Conservation (phyloP, 2,329 filamentous ascomycete species). For the Apiospora koreana region DNA sequence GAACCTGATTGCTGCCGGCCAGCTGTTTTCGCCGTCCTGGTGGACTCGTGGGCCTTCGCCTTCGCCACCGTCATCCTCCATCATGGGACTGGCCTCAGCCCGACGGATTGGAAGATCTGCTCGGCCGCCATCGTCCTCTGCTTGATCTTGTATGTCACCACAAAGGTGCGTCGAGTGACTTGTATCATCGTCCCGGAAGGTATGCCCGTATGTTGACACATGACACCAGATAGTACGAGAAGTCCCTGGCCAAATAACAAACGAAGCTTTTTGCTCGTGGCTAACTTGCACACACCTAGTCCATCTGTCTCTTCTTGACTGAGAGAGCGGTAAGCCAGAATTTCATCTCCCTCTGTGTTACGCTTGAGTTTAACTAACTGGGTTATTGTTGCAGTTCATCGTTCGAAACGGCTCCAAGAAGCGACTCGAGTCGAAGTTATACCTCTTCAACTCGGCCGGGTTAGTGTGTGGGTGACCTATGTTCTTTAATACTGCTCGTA, state of each 20-base stretch:
- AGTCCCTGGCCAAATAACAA: neutral
- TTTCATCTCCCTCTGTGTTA: conserved; percentile 10
- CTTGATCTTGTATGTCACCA: conserved; percentile 62
- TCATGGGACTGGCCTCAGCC: conserved; percentile 54
- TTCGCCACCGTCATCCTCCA: conserved; percentile 58
- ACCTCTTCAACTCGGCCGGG: conserved; percentile 61
- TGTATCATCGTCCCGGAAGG: conserved; percentile 28
- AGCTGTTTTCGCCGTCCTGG: conserved; percentile 63
- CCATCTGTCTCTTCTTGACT: conserved; percentile 67
- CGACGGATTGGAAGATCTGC: conserved; percentile 51
- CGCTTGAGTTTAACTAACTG: conserved; percentile 16
- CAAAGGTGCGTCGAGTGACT: conserved; percentile 48
- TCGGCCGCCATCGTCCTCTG: conserved; percentile 61
- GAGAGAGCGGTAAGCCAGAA: conserved; percentile 56
- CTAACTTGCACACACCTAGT: conserved; percentile 27
- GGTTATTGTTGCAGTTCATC: conserved; percentile 47
- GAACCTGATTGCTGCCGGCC: neutral
- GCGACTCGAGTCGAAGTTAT: conserved; percentile 58
- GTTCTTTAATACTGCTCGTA: neutral
- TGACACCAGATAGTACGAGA: neutral
- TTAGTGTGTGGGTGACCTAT: conserved; percentile 46
- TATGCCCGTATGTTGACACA: conserved; percentile 19
- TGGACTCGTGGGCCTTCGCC: conserved; percentile 62
- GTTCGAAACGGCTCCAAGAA: conserved; percentile 53
- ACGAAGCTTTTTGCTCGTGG: neutral